Percentiles rank a stretch among this genome's conserved stretches.
These are phyloP conservation scores for Hordeum vulgare DNA, from an alignment of 176 grass and related monocot species.

Conservation along the genomic window DNA sequence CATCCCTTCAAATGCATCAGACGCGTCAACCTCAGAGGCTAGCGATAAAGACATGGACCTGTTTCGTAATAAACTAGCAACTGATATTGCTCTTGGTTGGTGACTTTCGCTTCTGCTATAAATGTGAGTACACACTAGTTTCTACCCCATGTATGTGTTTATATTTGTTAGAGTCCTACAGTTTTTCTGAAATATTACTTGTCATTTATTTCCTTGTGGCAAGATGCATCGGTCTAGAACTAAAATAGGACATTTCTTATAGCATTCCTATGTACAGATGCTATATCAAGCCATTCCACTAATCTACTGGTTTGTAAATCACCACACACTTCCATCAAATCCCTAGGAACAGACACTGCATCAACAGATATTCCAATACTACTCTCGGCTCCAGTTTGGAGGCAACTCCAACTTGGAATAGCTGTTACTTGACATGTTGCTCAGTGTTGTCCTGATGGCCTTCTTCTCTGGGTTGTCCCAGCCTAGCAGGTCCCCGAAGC, in stretches of 20 bases:
- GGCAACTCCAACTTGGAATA: constrained; percentile 22
- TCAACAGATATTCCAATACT: neutral
- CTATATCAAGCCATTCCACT: constrained; percentile 16
- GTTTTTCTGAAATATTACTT: too few relatives aligned
- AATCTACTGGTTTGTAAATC: neutral
- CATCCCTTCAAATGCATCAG: too few relatives aligned
- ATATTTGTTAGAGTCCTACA: too few relatives aligned
- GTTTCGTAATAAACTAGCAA: too few relatives aligned
- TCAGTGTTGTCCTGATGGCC: neutral
- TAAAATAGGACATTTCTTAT: neutral
- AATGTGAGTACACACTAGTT: too few relatives aligned
- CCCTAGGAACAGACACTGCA: neutral
- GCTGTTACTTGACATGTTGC: constrained; percentile 12
- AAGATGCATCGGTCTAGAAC: too few relatives aligned
- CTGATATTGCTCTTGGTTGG: too few relatives aligned
- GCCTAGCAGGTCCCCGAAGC: neutral
- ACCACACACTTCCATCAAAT: constrained; percentile 19
- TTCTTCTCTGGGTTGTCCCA: constrained; percentile 16
- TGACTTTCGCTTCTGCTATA: too few relatives aligned
- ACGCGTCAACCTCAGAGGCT: too few relatives aligned
- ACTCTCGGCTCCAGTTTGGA: constrained; percentile 15
- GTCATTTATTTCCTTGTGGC: too few relatives aligned
- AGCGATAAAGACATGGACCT: too few relatives aligned
- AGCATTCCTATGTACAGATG: constrained; percentile 32
- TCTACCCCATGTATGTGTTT: too few relatives aligned